phyloP scores from a whole-genome alignment of 306 rosid genomes.

The Senna siamea region DNA sequence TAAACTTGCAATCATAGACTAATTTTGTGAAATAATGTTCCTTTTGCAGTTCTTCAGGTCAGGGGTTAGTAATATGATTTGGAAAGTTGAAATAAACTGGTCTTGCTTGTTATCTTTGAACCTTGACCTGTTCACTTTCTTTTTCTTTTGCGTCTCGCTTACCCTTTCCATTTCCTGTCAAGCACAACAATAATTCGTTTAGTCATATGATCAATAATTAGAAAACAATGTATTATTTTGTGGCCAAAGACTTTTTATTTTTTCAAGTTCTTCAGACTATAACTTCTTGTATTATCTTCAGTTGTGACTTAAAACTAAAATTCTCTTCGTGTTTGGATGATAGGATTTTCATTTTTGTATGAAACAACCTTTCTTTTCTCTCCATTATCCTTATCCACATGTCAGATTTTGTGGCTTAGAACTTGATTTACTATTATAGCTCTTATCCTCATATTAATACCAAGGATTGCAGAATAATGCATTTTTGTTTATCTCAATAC shows the following conservation, averaged over 20 bases:
- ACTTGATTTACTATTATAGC: neutral
- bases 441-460: neutral
- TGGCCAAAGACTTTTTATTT: neutral
- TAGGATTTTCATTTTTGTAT: neutral
- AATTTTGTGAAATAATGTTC: conserved; percentile 6
- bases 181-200: neutral
- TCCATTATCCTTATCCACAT: neutral
- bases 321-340: neutral
- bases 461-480: neutral
- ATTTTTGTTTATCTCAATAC: neutral
- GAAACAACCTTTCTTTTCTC: neutral
- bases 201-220: neutral
- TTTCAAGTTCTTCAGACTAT: neutral
- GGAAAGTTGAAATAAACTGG: neutral
- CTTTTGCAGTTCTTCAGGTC: conserved; percentile 17
- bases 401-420: neutral
- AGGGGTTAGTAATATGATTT: conserved; percentile 4
- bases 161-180: neutral
- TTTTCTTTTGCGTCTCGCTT: neutral
- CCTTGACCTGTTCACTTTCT: neutral
- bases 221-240: neutral
- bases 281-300: neutral
- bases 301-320: neutral
- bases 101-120: neutral
- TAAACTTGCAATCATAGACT: too few species aligned